phyloP scores from a whole-genome alignment of 2,329 filamentous ascomycete species.

The Sarocladiaceae sp. region DNA sequence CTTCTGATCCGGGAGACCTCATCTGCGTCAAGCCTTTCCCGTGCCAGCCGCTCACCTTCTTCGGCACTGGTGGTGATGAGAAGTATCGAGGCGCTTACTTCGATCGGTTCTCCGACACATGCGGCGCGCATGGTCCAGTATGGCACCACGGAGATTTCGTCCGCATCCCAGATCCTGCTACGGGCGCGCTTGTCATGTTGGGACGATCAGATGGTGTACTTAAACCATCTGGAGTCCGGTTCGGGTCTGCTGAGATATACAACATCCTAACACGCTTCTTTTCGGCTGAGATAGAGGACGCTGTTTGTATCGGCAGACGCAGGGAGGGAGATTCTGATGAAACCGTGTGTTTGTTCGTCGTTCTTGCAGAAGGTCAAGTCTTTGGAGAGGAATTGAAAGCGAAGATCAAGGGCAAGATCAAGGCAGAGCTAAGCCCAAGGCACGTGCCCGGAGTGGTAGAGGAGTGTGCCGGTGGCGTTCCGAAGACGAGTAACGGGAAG shows the following conservation, averaged over 20 bases:
- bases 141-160: slow-evolving; percentile 98
- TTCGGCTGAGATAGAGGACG: slow-evolving; percentile 72
- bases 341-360: slow-evolving; percentile 83
- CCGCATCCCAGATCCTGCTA: slow-evolving; percentile 57
- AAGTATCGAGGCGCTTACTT: slow-evolving; percentile 88
- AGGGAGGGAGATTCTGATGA: slow-evolving; percentile 72
- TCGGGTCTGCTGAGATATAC: slow-evolving; percentile 94
- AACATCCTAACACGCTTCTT: slow-evolving; percentile 88
- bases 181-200: slow-evolving; percentile 82
- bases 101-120: slow-evolving; percentile 62
- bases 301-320: slow-evolving; percentile 79
- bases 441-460: slow-evolving; percentile 86
- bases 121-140: slow-evolving; percentile 38
- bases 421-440: slow-evolving; percentile 75
- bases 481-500: slow-evolving; percentile 91
- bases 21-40: slow-evolving; percentile 86
- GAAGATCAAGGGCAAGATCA: slow-evolving; percentile 64
- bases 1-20: slow-evolving; percentile 76
- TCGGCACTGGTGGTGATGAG: slow-evolving; percentile 57
- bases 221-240: slow-evolving; percentile 87
- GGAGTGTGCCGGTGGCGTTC: slow-evolving; percentile 75
- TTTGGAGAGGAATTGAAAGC: slow-evolving; percentile 59
- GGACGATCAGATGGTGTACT: slow-evolving; percentile 89
- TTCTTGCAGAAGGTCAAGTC: slow-evolving; percentile 56
- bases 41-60: slow-evolving; percentile 88